Conservation (phyloP, 306 rosid genomes). For the Glycine tomentella region DNA sequence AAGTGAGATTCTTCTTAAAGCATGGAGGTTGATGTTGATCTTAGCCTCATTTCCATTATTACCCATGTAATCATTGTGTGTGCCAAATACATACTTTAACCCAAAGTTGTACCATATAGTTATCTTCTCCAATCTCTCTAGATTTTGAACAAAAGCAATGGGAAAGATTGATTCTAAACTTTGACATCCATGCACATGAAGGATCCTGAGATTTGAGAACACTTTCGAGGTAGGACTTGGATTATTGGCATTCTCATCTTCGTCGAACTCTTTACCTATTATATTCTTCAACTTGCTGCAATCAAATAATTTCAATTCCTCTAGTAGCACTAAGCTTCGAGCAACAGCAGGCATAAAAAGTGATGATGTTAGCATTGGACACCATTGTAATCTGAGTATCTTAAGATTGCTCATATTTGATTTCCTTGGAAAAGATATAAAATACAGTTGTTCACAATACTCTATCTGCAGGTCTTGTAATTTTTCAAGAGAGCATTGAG, state of each 20-base stretch:
- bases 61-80: neutral
- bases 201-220: neutral
- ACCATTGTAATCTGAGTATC: neutral
- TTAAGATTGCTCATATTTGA: neutral
- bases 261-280: neutral
- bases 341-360: neutral
- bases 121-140: constrained; percentile 3
- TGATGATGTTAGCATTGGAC: constrained; percentile 7
- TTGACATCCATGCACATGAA: neutral
- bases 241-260: neutral
- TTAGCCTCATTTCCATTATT: neutral
- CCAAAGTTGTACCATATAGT: neutral
- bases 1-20: constrained; percentile 14
- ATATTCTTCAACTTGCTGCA: neutral
- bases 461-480: neutral
- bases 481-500: neutral
- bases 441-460: neutral
- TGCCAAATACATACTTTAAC: neutral
- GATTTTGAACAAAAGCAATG: neutral
- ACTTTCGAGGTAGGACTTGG: neutral
- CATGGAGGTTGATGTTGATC: neutral
- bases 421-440: neutral
- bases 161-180: neutral
- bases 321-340: neutral
- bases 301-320: constrained; percentile 2